Evolutionary conservation across 257 asterid species (phyloP).

Genomic region (Nyctanthes arbortristis): DNA sequence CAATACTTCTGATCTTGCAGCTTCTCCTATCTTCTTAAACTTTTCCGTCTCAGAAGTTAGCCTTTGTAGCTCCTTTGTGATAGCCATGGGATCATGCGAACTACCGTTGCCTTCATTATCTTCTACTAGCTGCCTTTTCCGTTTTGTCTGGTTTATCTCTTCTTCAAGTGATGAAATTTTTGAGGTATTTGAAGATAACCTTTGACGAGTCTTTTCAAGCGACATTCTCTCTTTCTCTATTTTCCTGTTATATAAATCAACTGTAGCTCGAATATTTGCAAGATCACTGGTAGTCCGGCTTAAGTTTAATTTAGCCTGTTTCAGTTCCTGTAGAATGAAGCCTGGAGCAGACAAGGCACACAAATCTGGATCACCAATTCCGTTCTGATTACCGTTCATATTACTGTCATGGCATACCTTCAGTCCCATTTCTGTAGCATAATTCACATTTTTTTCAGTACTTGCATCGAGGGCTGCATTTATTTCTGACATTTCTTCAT

Average conservation of each 20-base stretch:
- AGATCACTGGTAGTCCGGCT: slow-evolving; percentile 67
- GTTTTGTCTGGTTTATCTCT: slow-evolving; percentile 57
- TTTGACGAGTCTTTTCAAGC: slow-evolving; percentile 77
- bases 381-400: slow-evolving; percentile 10
- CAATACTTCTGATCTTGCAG: slow-evolving; percentile 55
- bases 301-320: slow-evolving; percentile 76
- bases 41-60: slow-evolving; percentile 68
- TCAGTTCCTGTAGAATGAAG: slow-evolving; percentile 64
- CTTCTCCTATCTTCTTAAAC: slow-evolving; percentile 68
- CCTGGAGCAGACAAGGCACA: slow-evolving; percentile 67
- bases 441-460: slow-evolving; percentile 12
- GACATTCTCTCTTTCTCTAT: slow-evolving; percentile 80
- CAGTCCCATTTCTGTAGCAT: slow-evolving; percentile 16
- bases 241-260: slow-evolving; percentile 63
- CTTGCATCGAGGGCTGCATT: slow-evolving; percentile 31
- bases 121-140: slow-evolving; percentile 38
- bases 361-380: slow-evolving; percentile 18
- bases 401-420: slow-evolving; percentile 20
- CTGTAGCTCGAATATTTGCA: slow-evolving; percentile 72
- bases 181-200: slow-evolving; percentile 56
- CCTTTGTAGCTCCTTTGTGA: slow-evolving; percentile 63
- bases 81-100: slow-evolving; percentile 37
- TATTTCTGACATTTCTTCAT: slow-evolving; percentile 58
- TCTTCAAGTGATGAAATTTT: slow-evolving; percentile 60
- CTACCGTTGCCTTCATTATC: slow-evolving; percentile 27